A percentile compares a stretch with the other conserved stretches of the same genome.
phyloP scores from a whole-genome alignment of 1,284 basidiomycete genomes.

The Phellopilus nigrolimitatus region DNA sequence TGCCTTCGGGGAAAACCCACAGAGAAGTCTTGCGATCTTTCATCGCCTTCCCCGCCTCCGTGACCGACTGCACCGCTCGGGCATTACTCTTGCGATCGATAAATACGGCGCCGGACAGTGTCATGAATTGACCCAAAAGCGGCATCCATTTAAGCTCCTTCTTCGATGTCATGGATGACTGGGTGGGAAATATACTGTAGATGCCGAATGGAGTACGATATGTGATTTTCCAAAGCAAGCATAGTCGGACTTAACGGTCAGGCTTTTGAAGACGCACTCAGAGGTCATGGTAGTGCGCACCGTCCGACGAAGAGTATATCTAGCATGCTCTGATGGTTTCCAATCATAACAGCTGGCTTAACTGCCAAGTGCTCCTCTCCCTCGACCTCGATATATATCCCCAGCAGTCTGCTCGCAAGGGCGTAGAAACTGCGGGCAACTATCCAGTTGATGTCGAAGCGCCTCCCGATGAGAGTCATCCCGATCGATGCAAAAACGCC shows the following conservation, averaged over 20 bases:
- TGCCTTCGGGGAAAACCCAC: constrained; percentile 94
- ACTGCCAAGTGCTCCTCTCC: constrained; percentile 77
- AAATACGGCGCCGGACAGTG: constrained; percentile 89
- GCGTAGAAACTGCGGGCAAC: constrained; percentile 85
- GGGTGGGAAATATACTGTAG: constrained; percentile 76
- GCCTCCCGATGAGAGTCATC: constrained; percentile 66
- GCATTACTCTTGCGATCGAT: constrained; percentile 84
- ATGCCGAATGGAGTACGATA: background rate
- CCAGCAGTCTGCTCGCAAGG: constrained; percentile 62
- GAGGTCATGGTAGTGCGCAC: constrained; percentile 37
- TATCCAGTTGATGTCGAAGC: constrained; percentile 82
- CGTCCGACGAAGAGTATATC: constrained; percentile 83
- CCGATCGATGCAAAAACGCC: constrained; percentile 71
- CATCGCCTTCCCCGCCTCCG: constrained; percentile 79
- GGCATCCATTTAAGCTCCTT: constrained; percentile 86
- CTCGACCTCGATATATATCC: constrained; percentile 75
- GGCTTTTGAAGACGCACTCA: background rate
- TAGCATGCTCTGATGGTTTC: constrained; percentile 93
- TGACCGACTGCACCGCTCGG: constrained; percentile 73
- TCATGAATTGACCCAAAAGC: constrained; percentile 88
- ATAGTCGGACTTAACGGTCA: constrained; percentile 9
- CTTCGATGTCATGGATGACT: constrained; percentile 91
- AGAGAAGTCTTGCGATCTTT: constrained; percentile 71
- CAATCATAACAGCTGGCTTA: constrained; percentile 72
- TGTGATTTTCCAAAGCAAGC: background rate